phyloP scores from a whole-genome alignment of 2,329 filamentous ascomycete species.

The Fusarium metavorans region DNA sequence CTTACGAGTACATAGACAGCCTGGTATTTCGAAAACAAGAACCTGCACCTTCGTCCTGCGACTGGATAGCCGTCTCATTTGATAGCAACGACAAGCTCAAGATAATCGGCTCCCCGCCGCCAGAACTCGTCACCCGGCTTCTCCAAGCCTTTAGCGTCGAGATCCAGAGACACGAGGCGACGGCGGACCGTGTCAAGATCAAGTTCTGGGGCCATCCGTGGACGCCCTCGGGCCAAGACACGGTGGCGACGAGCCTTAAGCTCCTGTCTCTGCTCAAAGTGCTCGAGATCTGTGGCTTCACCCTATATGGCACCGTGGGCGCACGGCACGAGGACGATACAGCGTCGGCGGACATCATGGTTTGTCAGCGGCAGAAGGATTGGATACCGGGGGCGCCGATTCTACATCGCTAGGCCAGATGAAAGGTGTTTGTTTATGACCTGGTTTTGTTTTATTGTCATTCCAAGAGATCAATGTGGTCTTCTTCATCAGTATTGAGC shows the following conservation, averaged over 20 bases:
- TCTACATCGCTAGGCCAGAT: conserved; percentile 12
- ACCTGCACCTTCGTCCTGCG: conserved; percentile 5
- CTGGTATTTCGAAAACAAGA: conserved; percentile 31
- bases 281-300: conserved; percentile 16
- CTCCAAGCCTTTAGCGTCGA: neutral
- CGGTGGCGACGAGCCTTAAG: conserved; percentile 12
- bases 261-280: conserved; percentile 10
- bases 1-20: neutral
- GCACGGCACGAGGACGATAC: conserved; percentile 2
- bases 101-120: conserved; percentile 12
- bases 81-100: conserved; percentile 26
- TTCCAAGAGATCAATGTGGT: conserved; percentile 16
- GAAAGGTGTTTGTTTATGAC: neutral
- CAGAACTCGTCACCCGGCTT: conserved; percentile 13
- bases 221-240: neutral
- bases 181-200: conserved; percentile 8
- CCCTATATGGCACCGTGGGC: neutral
- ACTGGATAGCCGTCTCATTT: conserved; percentile 30
- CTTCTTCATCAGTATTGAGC: conserved; percentile 1
- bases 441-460: too few species aligned
- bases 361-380: conserved; percentile 23
- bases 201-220: conserved; percentile 20
- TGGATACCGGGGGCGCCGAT: conserved; percentile 29
- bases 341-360: conserved; percentile 11
- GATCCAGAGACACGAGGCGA: conserved; percentile 9